Evolutionary conservation across 176 grass and related monocot species (phyloP).

Genomic region (Lolium perenne): DNA sequence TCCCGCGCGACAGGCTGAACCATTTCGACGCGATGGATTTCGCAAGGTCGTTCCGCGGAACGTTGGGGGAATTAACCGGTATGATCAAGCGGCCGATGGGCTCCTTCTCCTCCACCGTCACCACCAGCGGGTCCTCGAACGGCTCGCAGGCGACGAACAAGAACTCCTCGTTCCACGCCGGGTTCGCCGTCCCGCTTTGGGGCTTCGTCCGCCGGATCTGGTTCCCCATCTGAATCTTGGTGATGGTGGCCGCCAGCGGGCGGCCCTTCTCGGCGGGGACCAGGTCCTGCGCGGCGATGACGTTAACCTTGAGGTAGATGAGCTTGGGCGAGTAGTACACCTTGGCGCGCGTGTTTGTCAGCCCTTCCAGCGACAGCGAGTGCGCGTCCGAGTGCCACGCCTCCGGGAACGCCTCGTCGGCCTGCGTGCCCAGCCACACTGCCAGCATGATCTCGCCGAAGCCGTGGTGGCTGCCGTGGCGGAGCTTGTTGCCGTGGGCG

Average conservation of each 20-base stretch:
- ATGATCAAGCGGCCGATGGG: slow-evolving; percentile 55
- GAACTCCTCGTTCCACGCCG: slow-evolving; percentile 84
- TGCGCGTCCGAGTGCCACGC: slow-evolving; percentile 88
- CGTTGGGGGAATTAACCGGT: slow-evolving; percentile 25
- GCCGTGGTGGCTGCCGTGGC: slow-evolving; percentile 9
- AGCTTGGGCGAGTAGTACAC: slow-evolving; percentile 82
- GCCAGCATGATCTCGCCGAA: slow-evolving; percentile 85
- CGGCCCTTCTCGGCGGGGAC: slow-evolving; percentile 46
- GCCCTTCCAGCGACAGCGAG: slow-evolving; percentile 35
- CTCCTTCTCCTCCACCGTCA: slow-evolving; percentile 80
- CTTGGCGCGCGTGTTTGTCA: slow-evolving; percentile 61
- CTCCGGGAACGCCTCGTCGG: slow-evolving; percentile 78
- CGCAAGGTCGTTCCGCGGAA: slow-evolving; percentile 53
- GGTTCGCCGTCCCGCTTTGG: slow-evolving; percentile 47
- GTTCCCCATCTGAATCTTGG: slow-evolving; percentile 60
- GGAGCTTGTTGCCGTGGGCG: slow-evolving; percentile 50
- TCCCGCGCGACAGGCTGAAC: slow-evolving; percentile 62
- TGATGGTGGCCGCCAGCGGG: slow-evolving; percentile 38
- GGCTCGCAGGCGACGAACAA: slow-evolving; percentile 78
- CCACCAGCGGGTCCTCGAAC: slow-evolving; percentile 71
- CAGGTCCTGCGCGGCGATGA: slow-evolving; percentile 71
- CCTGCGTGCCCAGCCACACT: slow-evolving; percentile 76
- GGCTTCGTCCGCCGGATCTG: slow-evolving; percentile 53
- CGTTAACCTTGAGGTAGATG: slow-evolving; percentile 59
- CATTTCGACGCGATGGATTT: slow-evolving; percentile 59